These are phyloP conservation scores for Aegilops longissima DNA, from an alignment of 176 grass and related monocot genomes.

Conservation along the genomic window DNA sequence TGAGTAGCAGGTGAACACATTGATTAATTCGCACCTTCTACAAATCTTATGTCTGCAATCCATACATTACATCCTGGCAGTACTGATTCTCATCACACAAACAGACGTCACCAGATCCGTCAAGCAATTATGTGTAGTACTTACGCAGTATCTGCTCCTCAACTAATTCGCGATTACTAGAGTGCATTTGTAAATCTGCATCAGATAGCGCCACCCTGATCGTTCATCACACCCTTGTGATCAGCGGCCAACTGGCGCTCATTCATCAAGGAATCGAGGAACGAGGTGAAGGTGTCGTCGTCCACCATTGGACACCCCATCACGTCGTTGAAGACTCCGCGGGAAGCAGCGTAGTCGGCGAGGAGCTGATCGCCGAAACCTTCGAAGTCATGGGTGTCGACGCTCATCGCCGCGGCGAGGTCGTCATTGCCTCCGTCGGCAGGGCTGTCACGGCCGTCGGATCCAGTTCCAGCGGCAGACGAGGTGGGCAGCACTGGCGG, in stretches of 20 bases:
- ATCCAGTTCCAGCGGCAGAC: neutral
- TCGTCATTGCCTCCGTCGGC: neutral
- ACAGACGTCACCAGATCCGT: neutral
- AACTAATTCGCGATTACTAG: neutral
- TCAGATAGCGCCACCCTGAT: slow-evolving; percentile 17
- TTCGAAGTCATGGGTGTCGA: slow-evolving; percentile 20
- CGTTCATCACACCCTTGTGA: neutral
- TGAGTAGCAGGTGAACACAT: slow-evolving; percentile 32
- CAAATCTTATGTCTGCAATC: neutral
- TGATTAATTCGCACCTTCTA: neutral
- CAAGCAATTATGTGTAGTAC: neutral
- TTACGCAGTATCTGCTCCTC: neutral
- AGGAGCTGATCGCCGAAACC: slow-evolving; percentile 23
- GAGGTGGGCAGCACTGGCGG: neutral
- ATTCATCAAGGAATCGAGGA: slow-evolving; percentile 54
- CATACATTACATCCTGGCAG: neutral
- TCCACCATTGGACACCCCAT: slow-evolving; percentile 12
- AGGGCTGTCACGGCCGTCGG: neutral
- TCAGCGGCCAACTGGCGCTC: slow-evolving; percentile 24
- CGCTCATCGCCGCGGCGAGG: slow-evolving; percentile 10
- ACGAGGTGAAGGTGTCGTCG: slow-evolving; percentile 62
- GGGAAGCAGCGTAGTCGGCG: neutral
- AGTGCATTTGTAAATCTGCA: neutral
- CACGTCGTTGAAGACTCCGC: slow-evolving; percentile 13
- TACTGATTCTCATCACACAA: neutral